Evolutionary conservation across 169 alveolate genomes (phyloP).

Genomic region (Pseudocohnilembus persalinus): DNA sequence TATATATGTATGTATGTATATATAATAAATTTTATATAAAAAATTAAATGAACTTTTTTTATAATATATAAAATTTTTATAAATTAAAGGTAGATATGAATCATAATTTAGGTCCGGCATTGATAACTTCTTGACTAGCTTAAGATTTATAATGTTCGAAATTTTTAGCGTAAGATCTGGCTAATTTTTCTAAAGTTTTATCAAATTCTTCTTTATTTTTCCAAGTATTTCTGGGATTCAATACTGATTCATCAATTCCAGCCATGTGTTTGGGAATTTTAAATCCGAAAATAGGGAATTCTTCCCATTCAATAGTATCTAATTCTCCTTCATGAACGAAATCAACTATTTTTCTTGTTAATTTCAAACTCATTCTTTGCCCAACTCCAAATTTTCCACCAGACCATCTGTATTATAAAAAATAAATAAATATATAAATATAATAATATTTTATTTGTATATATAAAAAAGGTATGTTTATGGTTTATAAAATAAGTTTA

Average conservation of each 20-base stretch:
- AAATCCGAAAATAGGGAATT: constrained; percentile 84
- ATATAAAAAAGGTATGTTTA: no score
- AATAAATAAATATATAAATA: neutral
- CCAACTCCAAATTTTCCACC: constrained; percentile 94
- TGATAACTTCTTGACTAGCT: constrained; percentile 57
- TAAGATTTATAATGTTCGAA: constrained; percentile 73
- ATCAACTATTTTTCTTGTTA: constrained; percentile 91
- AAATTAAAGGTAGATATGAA: no score
- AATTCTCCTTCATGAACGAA: constrained; percentile 89
- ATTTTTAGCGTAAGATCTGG: constrained; percentile 81
- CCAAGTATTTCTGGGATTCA: constrained; percentile 90
- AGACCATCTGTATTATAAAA: constrained; percentile 76
- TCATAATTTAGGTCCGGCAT: constrained; percentile 66
- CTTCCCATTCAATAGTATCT: constrained; percentile 55
- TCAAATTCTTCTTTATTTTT: constrained; percentile 78
- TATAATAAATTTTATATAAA: no score
- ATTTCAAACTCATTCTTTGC: constrained; percentile 86
- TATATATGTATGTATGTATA: no score
- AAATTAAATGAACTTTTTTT: no score
- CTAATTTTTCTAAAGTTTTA: constrained; percentile 66
- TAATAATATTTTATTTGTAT: no score
- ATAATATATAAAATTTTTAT: no score
- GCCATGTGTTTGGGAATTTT: constrained; percentile 77
- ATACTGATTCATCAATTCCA: constrained; percentile 85
- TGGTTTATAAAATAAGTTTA: no score